These are phyloP conservation scores for Capillidium heterosporum DNA, from an alignment of 371 early-diverging fungal genomes.

Conservation along the genomic window DNA sequence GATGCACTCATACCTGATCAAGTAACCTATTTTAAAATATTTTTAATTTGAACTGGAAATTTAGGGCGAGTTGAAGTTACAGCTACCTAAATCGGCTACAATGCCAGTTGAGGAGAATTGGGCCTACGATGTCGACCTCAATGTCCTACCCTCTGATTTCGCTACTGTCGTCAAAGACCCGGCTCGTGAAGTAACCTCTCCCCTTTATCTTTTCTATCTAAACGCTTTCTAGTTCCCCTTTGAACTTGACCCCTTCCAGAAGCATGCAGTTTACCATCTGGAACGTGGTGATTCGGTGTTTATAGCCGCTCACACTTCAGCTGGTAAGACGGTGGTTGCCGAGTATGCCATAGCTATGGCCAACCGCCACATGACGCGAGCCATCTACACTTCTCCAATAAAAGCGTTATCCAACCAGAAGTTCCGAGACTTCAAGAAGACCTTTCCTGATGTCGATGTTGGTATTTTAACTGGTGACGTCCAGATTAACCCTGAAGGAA, in stretches of 20 bases:
- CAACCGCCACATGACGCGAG: slow-evolving; percentile 85
- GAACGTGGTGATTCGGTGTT: slow-evolving; percentile 92
- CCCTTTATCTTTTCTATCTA: background rate
- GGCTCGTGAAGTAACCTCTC: slow-evolving; percentile 37
- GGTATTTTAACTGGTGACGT: slow-evolving; percentile 99
- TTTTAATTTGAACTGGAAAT: slow-evolving; percentile 10
- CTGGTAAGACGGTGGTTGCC: slow-evolving; percentile 99
- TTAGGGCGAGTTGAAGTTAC: background rate
- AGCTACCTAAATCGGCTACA: background rate
- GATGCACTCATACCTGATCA: slow-evolving; percentile 12
- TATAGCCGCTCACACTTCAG: slow-evolving; percentile 98
- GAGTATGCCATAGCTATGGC: slow-evolving; percentile 96
- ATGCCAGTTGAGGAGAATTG: slow-evolving; percentile 40
- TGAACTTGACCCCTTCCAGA: slow-evolving; percentile 97
- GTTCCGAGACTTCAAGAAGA: slow-evolving; percentile 87
- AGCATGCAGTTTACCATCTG: slow-evolving; percentile 91
- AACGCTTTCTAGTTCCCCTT: slow-evolving; percentile 51
- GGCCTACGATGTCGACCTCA: slow-evolving; percentile 84
- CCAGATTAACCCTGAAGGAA: slow-evolving; percentile 91
- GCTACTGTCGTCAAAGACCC: slow-evolving; percentile 63
- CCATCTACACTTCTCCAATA: slow-evolving; percentile 99
- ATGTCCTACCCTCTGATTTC: slow-evolving; percentile 66
- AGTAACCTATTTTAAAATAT: slow-evolving; percentile 18
- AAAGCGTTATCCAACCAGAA: slow-evolving; percentile 99
- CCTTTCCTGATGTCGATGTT: slow-evolving; percentile 73